Percentiles rank a stretch among this genome's conserved stretches.
Conservation (phyloP, 2,329 filamentous ascomycete species). For the Fusarium penzigii region DNA sequence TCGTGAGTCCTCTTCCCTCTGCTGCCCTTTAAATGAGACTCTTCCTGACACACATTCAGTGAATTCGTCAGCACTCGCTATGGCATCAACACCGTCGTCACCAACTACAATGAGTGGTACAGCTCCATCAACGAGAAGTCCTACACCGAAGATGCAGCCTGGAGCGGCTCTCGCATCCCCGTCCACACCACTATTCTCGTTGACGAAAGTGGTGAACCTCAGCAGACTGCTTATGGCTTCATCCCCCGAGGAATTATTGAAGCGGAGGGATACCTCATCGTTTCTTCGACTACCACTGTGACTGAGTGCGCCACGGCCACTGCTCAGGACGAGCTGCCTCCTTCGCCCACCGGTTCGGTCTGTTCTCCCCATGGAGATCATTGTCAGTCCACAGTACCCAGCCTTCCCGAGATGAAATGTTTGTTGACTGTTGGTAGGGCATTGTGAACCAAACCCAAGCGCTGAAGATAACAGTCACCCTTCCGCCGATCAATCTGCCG, state of each 20-base stretch:
- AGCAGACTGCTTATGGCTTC: slow-evolving; percentile 21
- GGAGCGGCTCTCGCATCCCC: slow-evolving; percentile 17
- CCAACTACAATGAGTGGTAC: slow-evolving; percentile 16
- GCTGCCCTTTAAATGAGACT: not conserved
- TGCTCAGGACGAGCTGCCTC: slow-evolving; percentile 1
- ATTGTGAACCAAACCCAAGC: not conserved
- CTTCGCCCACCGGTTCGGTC: not conserved
- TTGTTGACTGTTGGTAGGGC: not conserved
- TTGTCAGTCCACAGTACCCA: not conserved
- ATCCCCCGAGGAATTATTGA: slow-evolving; percentile 23
- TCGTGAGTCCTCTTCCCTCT: not conserved
- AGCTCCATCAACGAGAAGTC: slow-evolving; percentile 22
- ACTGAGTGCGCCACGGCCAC: slow-evolving; percentile 9
- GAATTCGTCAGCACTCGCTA: slow-evolving; percentile 20
- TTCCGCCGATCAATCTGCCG: not conserved
- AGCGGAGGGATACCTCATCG: slow-evolving; percentile 21
- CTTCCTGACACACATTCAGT: not conserved
- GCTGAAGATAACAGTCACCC: not conserved
- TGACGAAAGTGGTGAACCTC: slow-evolving; percentile 10
- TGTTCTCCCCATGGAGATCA: slow-evolving; percentile 12
- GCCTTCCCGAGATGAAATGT: not conserved
- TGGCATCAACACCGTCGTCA: slow-evolving; percentile 21
- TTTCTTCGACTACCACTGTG: slow-evolving; percentile 5
- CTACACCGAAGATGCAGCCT: slow-evolving; percentile 20
- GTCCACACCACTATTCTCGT: slow-evolving; percentile 15